Conservation (phyloP, 768 basidiomycete species). For the Lentinula edodes region DNA sequence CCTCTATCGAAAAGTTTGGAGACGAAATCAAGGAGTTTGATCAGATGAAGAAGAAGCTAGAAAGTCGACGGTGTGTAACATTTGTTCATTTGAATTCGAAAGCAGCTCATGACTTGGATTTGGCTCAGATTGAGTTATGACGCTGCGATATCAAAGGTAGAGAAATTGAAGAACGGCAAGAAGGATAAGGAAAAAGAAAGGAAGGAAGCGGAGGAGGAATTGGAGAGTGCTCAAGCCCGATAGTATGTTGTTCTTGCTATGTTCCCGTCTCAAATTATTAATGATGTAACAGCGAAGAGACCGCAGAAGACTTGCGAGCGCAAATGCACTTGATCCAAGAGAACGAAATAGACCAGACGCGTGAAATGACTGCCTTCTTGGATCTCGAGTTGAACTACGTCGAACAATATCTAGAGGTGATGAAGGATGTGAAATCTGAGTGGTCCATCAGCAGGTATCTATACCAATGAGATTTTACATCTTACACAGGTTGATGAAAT, state of each 20-base stretch:
- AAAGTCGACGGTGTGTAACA: conserved; percentile 63
- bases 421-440: conserved; percentile 59
- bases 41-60: conserved; percentile 75
- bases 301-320: conserved; percentile 74
- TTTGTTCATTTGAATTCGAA: not conserved
- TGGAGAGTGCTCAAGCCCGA: conserved; percentile 62
- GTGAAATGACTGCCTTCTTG: conserved; percentile 65
- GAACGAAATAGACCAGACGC: conserved; percentile 66
- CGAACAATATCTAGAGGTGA: conserved; percentile 63
- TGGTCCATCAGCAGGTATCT: conserved; percentile 63
- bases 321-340: conserved; percentile 79
- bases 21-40: conserved; percentile 86
- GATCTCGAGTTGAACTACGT: conserved; percentile 73
- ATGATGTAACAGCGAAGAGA: conserved; percentile 62
- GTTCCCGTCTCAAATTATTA: not conserved
- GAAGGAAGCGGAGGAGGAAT: conserved; percentile 76
- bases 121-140: conserved; percentile 65
- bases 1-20: conserved; percentile 56
- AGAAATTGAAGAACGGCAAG: conserved; percentile 64
- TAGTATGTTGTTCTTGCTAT: conserved; percentile 34
- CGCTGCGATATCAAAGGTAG: conserved; percentile 62
- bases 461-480: not conserved
- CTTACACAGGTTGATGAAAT: not conserved
- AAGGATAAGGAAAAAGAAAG: conserved; percentile 84
- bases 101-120: not conserved